These are phyloP conservation scores for Capillidium heterosporum DNA, from an alignment of 371 early-diverging fungal species.

Conservation along the genomic window DNA sequence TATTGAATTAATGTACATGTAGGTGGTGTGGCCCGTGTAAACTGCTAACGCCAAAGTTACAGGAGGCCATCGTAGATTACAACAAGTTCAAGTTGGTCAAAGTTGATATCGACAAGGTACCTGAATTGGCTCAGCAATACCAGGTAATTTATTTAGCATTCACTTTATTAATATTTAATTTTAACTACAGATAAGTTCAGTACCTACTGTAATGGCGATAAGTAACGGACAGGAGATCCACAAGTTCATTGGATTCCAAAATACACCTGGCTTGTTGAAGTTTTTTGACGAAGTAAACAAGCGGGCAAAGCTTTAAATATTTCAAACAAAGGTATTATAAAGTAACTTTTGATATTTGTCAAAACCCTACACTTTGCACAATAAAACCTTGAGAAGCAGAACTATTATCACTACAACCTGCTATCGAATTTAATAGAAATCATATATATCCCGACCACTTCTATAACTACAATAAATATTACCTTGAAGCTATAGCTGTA, in stretches of 20 bases:
- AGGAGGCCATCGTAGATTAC: constrained; percentile 32
- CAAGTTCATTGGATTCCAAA: constrained; percentile 42
- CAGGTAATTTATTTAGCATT: constrained; percentile 13
- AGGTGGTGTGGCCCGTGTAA: constrained; percentile 77
- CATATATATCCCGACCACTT: no score
- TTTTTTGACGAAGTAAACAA: constrained; percentile 28
- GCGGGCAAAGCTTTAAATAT: not conserved
- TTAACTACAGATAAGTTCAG: constrained; percentile 27
- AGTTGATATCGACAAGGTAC: constrained; percentile 42
- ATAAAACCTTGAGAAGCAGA: no score
- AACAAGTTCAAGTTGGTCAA: constrained; percentile 49
- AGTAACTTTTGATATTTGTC: no score
- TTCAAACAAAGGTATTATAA: no score
- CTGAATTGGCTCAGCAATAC: constrained; percentile 34
- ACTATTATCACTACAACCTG: no score
- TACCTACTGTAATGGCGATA: constrained; percentile 62
- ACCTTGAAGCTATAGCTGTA: no score
- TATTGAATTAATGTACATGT: not conserved
- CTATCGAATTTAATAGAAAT: no score
- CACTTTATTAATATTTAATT: not conserved
- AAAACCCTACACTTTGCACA: no score
- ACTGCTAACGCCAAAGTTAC: constrained; percentile 42
- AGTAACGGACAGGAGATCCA: constrained; percentile 35
- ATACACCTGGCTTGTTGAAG: constrained; percentile 18
- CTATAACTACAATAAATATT: no score